These are phyloP conservation scores for Xylaria intraflava DNA, from an alignment of 495 filamentous ascomycete species.

Conservation along the genomic window DNA sequence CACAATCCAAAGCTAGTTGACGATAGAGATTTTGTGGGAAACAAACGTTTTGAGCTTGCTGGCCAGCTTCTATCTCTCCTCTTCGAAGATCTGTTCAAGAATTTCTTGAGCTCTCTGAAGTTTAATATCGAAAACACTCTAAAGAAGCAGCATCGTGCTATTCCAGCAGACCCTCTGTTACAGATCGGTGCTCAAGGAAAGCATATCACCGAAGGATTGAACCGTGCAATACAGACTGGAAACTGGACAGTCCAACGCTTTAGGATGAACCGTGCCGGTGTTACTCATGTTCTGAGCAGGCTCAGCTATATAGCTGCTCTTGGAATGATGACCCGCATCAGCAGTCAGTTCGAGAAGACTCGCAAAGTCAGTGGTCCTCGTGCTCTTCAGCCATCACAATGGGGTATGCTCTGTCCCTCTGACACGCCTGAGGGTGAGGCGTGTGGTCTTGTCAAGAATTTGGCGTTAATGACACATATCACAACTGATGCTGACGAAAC, in stretches of 20 bases:
- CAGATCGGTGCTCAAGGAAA: conserved; percentile 70
- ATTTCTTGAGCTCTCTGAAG: conserved; percentile 80
- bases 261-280: conserved; percentile 95
- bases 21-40: conserved; percentile 95
- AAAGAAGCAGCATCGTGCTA: conserved; percentile 78
- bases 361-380: conserved; percentile 91
- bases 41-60: conserved; percentile 90
- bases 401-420: conserved; percentile 93
- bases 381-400: conserved; percentile 93
- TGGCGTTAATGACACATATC: conserved; percentile 98
- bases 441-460: conserved; percentile 95
- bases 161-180: conserved; percentile 76
- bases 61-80: conserved; percentile 91
- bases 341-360: conserved; percentile 97
- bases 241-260: conserved; percentile 98
- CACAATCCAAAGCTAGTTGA: conserved; percentile 84
- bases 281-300: conserved; percentile 92
- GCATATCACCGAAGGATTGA: conserved; percentile 83
- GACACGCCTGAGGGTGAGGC: conserved; percentile 98
- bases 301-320: conserved; percentile 94
- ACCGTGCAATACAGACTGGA: conserved; percentile 88
- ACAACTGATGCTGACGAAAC: conserved; percentile 92
- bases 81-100: conserved; percentile 97
- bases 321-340: conserved; percentile 99
- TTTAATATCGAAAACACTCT: conserved; percentile 87